Percentiles rank a stretch among this genome's conserved stretches.
These are phyloP conservation scores for Eucalyptus sp. DNA, from an alignment of 345 rosid genomes.

Conservation along the genomic window DNA sequence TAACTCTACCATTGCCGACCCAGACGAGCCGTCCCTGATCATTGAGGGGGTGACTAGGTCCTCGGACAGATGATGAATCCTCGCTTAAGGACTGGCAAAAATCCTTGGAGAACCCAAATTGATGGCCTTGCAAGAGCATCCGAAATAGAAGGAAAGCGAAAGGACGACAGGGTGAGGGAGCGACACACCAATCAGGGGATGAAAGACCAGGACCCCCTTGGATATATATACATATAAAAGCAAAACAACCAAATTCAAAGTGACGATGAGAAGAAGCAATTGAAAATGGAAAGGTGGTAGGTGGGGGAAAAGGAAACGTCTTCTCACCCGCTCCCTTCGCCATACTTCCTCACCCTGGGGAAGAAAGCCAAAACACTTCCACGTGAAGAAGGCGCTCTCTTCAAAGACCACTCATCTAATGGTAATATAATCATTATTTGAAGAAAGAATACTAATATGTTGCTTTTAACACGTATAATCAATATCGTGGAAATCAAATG, in stretches of 20 bases:
- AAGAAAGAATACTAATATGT: neutral
- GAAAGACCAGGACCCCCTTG: neutral
- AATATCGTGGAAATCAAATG: rapidly evolving
- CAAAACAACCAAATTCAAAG: neutral
- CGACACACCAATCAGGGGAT: neutral
- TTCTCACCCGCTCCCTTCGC: neutral
- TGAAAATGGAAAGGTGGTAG: neutral
- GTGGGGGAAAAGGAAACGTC: neutral
- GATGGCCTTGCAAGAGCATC: neutral
- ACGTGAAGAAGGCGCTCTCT: neutral
- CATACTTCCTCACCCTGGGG: neutral
- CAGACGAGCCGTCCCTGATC: neutral
- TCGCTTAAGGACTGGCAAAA: neutral
- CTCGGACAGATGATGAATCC: neutral
- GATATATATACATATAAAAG: neutral
- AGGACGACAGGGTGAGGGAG: neutral
- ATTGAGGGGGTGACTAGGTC: neutral
- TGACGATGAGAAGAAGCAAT: neutral
- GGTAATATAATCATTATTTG: neutral
- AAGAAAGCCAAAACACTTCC: neutral
- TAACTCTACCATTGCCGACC: neutral
- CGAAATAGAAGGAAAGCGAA: neutral
- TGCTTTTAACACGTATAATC: neutral
- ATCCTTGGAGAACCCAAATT: neutral
- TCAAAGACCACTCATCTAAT: neutral